These are phyloP conservation scores for Fusarium falciforme DNA, from an alignment of 2,329 filamentous ascomycete genomes.

Conservation along the genomic window DNA sequence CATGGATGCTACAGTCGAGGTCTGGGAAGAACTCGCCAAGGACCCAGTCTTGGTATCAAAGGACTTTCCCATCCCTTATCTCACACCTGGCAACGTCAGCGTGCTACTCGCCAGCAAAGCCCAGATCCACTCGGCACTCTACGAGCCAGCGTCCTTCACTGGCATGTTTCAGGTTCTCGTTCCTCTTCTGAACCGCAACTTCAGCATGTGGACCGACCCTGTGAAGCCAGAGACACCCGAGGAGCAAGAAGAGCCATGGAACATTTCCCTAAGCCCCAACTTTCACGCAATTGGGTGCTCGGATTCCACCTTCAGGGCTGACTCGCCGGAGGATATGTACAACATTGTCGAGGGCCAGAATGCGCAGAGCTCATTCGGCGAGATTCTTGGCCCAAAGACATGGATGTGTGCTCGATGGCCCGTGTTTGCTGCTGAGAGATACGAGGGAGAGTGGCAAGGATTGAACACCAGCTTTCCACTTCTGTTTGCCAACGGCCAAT, in stretches of 20 bases:
- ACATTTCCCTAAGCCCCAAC: background rate
- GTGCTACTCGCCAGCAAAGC: background rate
- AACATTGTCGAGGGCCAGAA: constrained; percentile 1
- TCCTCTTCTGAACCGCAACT: background rate
- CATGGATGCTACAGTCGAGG: constrained; percentile 3
- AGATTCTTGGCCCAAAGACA: background rate
- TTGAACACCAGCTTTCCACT: background rate
- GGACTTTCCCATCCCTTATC: background rate
- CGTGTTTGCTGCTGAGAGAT: background rate
- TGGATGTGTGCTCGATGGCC: constrained; percentile 5
- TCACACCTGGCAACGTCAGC: background rate
- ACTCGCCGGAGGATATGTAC: constrained; percentile 17
- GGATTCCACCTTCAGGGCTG: constrained; percentile 7
- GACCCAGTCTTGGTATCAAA: background rate
- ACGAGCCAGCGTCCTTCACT: background rate
- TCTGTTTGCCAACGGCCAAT: constrained; percentile 1
- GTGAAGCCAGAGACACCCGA: background rate
- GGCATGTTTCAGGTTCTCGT: background rate
- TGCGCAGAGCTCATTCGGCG: constrained; percentile 1
- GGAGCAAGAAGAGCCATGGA: background rate
- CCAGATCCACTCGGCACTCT: background rate
- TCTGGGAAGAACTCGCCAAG: background rate
- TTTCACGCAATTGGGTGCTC: constrained; percentile 18
- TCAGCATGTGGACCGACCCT: background rate
- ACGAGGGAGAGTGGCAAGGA: background rate